Conservation (phyloP, 176 grass and related monocot species). For the Paspalum notatum region DNA sequence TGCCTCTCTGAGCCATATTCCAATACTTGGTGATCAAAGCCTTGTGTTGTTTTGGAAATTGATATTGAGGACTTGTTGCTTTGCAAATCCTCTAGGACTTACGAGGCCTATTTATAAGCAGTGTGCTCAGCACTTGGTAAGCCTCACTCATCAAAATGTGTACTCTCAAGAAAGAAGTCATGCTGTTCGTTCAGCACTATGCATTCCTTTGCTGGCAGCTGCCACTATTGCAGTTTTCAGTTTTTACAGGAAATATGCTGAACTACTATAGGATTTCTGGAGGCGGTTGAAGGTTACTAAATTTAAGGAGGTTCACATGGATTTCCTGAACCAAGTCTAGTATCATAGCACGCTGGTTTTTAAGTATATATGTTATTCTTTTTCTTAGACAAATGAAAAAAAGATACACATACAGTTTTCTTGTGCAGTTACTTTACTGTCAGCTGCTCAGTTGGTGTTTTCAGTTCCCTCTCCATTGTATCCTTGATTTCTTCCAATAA, state of each 20-base stretch:
- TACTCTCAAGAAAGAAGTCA: not conserved
- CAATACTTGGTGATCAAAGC: not conserved
- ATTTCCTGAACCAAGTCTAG: not conserved
- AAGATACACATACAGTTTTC: not conserved
- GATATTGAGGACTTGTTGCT: not conserved
- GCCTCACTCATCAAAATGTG: not conserved
- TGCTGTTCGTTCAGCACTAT: too few species aligned
- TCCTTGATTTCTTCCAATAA: too few species aligned
- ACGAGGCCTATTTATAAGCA: not conserved
- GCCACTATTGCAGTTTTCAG: too few species aligned
- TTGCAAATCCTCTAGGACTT: too few species aligned
- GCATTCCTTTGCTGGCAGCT: not conserved
- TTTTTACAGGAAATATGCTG: not conserved
- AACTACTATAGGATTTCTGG: not conserved
- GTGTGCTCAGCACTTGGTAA: too few species aligned
- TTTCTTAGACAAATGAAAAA: not conserved
- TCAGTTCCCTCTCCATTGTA: too few species aligned
- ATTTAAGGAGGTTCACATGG: not conserved
- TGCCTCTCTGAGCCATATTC: slow-evolving; percentile 1
- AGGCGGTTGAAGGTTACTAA: not conserved
- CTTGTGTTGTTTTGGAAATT: not conserved
- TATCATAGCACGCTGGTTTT: not conserved
- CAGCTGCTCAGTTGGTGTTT: too few species aligned
- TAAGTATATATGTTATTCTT: not conserved
- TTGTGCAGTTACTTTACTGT: not conserved